These are phyloP conservation scores for Mycena albidolilacea DNA, from an alignment of 768 basidiomycete species.

Conservation along the genomic window DNA sequence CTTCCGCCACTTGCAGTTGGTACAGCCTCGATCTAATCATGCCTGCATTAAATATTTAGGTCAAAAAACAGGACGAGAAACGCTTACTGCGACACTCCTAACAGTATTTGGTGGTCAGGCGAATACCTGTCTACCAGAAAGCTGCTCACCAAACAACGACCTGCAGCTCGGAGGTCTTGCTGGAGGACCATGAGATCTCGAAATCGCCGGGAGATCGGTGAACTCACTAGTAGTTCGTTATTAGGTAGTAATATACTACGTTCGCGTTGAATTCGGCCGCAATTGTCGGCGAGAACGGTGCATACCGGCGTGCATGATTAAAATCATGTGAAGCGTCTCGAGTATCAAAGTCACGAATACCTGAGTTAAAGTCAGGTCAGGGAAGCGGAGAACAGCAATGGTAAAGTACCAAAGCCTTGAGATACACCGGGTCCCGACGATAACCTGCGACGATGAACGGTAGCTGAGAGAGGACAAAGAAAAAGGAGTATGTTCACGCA, in stretches of 20 bases:
- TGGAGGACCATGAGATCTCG: not conserved
- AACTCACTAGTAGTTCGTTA: slow-evolving; percentile 57
- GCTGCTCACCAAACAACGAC: slow-evolving; percentile 33
- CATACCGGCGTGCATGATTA: slow-evolving; percentile 62
- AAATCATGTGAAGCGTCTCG: slow-evolving; percentile 63
- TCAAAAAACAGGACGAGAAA: not conserved
- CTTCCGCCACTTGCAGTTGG: slow-evolving; percentile 54
- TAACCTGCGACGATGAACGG: slow-evolving; percentile 45
- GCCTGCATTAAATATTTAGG: not conserved
- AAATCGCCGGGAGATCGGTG: not conserved
- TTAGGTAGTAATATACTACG: slow-evolving; percentile 63
- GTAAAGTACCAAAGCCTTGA: slow-evolving; percentile 56
- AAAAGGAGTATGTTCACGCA: slow-evolving; percentile 29
- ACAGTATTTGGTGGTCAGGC: not conserved
- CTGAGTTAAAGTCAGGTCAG: slow-evolving; percentile 41
- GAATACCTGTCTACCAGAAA: not conserved
- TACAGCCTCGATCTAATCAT: slow-evolving; percentile 58
- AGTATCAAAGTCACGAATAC: slow-evolving; percentile 58
- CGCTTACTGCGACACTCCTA: slow-evolving; percentile 58
- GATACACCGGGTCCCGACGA: slow-evolving; percentile 56
- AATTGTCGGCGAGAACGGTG: not conserved
- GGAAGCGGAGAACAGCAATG: not conserved
- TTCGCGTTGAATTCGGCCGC: slow-evolving; percentile 4
- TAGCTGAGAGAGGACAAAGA: not conserved
- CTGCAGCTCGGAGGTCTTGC: slow-evolving; percentile 16